Evolutionary conservation across 139 green algal species (phyloP), one percentile per base, ranked within the genome.

Genomic region (Chlorella sorokiniana): DNA sequence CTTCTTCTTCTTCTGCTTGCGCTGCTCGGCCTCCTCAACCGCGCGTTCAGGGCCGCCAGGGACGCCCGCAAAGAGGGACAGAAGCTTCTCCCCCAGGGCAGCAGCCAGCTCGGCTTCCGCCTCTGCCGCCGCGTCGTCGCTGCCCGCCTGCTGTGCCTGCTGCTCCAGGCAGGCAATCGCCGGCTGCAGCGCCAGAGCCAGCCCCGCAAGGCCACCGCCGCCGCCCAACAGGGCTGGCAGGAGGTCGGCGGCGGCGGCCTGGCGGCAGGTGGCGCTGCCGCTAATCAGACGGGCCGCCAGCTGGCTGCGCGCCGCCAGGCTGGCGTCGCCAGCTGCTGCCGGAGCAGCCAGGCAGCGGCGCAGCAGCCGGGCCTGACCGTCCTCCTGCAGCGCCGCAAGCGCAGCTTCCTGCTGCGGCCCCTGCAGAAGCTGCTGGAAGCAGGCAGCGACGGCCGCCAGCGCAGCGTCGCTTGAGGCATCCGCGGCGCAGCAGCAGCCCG

Each of bases 111-210:
- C 59, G 20, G 25, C 22, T 67, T 10, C 59, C 59, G 59, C 22
- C 63, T 25, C 63, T 42, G 33, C 63, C 31, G 9, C 8, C 33
- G 27, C 63, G 9, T 4, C 31, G 5, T 11, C 18, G 31, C 5
- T 69, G 31, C 8, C 63, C 11, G 40, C 41, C 40, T 45, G 31
- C 35, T 51, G 51, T 1, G 10, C 52, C 10, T 68, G 78, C 56
- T 52, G 67, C 33, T 16, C n/a, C 37, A 69, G 69, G 41, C 64
- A 74, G 10, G 23, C 64, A 18, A 33, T 44, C 70, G 82, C 67
- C n/a, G 74, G 69, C 45, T 65, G 67, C 48, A 83, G 51, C 16
- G 40, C 54, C 20, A 84, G 69, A 4, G 69, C 52, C 68, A 78
- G 52, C 0, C 4, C 27, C 7, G 27, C 59, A 14, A n/a, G n/a